Base-by-base conservation (phyloP, 2,329 filamentous ascomycete genomes). In the Graphilbum fragrans region DNA sequence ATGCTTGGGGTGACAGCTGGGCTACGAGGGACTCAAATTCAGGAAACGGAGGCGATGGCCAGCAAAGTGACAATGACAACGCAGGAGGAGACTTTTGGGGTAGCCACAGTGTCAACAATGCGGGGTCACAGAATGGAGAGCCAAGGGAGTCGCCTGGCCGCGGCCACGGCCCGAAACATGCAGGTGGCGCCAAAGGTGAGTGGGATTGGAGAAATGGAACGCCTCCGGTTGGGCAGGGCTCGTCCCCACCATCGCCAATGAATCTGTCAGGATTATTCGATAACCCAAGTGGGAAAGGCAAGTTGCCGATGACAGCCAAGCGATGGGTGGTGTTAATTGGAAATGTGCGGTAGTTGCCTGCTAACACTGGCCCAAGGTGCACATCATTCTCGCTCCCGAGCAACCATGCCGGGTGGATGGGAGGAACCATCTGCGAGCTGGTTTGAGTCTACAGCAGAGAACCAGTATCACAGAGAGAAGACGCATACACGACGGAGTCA, bases 381-480 rank as follows among this genome's bases (percentile, higher is more conserved):
- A n/a, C 19, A 25, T 21, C n/a, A 20, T 5, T 16, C 18, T 19
- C 33, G 29, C 29, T n/a, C 17, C 3, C 29, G n/a, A 18, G 10
- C 7, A n/a, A 11, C 22, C n/a, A 46, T 46, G 44, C 44, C 44
- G 4, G 45, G 42, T 3, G 39, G 37, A 2, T 47, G 45, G 45
- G 37, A 39, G 10, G 37, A 41, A 2, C 19, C 37, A 11, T 10
- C 20, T 0, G 11, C 39, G 9, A 32, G 17, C n/a, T 14, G 7
- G 10, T 32, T 23, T 19, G 29, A 35, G 1, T n/a, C 8, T 6
- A 20, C 4, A 9, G 1, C 17, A 2, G 19, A 38, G 8, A 31
- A 36, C 10, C 35, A 36, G 5, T 19, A 12, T 17, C 10, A 10
- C 16, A 20, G 16, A 19, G 29, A 33, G 34, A 25, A 27, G 39